Conservation (phyloP, 1,284 basidiomycete species). For the Pseudozyma tsukubaensis region DNA sequence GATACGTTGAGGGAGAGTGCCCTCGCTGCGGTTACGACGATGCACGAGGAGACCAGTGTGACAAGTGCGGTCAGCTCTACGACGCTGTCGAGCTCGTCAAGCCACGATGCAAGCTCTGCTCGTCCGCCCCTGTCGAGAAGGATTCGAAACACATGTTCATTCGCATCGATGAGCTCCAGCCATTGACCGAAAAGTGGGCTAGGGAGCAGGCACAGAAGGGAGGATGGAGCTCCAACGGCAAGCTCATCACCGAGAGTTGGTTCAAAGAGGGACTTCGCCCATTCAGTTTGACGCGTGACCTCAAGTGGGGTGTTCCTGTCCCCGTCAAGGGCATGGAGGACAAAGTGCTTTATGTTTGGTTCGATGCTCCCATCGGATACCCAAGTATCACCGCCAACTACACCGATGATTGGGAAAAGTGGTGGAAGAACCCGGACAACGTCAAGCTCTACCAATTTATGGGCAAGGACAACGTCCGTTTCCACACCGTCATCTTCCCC, state of each 20-base stretch:
- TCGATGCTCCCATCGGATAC: conserved; percentile 97
- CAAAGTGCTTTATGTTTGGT: conserved; percentile 96
- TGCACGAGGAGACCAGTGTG: conserved; percentile 98
- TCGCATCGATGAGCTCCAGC: conserved; percentile 85
- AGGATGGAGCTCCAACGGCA: conserved; percentile 91
- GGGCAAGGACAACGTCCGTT: conserved; percentile 83
- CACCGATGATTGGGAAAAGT: conserved; percentile 92
- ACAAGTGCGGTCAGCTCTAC: conserved; percentile 89
- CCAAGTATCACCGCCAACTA: conserved; percentile 97
- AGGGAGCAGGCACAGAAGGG: conserved; percentile 81
- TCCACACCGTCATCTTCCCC: conserved; percentile 97
- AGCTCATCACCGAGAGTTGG: conserved; percentile 90
- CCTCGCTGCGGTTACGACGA: conserved; percentile 73
- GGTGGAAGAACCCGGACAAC: conserved; percentile 95
- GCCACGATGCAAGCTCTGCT: conserved; percentile 90
- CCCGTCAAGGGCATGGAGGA: conserved; percentile 85
- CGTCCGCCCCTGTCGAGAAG: conserved; percentile 76
- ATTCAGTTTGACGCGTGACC: conserved; percentile 90
- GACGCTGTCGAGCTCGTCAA: conserved; percentile 90
- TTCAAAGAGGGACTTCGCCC: conserved; percentile 87
- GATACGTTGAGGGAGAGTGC: conserved; percentile 67
- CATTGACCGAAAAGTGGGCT: conserved; percentile 88
- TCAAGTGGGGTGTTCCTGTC: conserved; percentile 96
- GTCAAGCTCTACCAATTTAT: conserved; percentile 98
- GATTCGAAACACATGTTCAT: conserved; percentile 93